Evolutionary conservation across 768 basidiomycete genomes (phyloP), one percentile per base, ranked within the genome.

Genomic region (Russula sp.): DNA sequence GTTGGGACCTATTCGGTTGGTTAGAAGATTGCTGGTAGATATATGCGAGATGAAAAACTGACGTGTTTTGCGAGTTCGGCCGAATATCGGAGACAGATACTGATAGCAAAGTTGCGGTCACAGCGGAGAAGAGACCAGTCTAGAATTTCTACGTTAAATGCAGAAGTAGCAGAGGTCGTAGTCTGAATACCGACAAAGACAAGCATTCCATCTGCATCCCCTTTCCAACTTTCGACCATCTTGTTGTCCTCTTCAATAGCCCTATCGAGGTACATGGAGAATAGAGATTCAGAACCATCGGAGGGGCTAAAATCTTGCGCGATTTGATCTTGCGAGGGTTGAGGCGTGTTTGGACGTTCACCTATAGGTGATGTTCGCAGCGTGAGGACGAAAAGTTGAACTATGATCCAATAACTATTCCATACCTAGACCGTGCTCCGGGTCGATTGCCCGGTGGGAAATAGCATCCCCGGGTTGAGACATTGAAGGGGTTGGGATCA

Each of bases 51-150:
- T 60, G 57, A 18, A 38, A 63, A 0, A 55, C n/a, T 14, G 53
- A 30, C 18, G 20, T 22, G 48, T 66, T 49, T 3, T 51, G 57
- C 13, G 65, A 22, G 36, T 32, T 46, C 5, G 34, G 61, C 44
- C 24, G 65, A 30, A 68, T 26, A 22, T 32, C n/a, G 5, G 44
- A 65, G 24, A 60, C 13, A n/a, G 65, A 51, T 11, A 57, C 34
- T 10, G 57, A 62, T 3, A 67, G 58, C 26, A 68, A 61, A 2
- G 64, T 54, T 1, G 67, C 65, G 13, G 67, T 46, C 8, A 57
- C 51, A 2, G 67, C 65, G 5, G 67, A 68, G 54, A 65, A 68
- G 18, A 68, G 16, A 53, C 65, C 65, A 3, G 67, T 62, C 65
- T 68, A 7, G 14, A 6, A 1, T 14, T 48, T 55, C 30, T 14